phyloP scores from a whole-genome alignment of 2,329 filamentous ascomycete species.

The Lomentospora prolificans region DNA sequence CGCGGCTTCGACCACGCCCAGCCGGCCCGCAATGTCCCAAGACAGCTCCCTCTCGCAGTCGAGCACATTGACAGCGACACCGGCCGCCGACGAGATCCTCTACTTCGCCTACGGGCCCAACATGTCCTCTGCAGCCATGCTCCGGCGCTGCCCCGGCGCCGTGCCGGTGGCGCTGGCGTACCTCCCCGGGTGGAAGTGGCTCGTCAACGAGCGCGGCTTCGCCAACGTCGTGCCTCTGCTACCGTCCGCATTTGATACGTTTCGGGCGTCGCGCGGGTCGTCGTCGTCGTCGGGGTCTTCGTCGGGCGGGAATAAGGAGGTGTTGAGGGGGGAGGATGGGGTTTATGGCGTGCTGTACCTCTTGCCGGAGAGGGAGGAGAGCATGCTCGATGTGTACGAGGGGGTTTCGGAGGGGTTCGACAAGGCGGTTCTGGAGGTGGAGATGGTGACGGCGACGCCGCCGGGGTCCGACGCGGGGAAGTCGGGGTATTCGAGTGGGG shows the following conservation, averaged over 20 bases:
- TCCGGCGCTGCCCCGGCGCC: slow-evolving; percentile 47
- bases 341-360: slow-evolving; percentile 50
- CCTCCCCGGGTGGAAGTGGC: slow-evolving; percentile 49
- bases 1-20: too few species aligned
- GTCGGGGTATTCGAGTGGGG: slow-evolving; percentile 8
- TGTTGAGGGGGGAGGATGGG: slow-evolving; percentile 19
- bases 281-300: background rate
- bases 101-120: slow-evolving; percentile 69
- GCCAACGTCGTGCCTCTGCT: slow-evolving; percentile 50
- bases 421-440: slow-evolving; percentile 32
- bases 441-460: background rate
- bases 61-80: background rate
- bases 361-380: slow-evolving; percentile 39
- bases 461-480: background rate
- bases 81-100: slow-evolving; percentile 23
- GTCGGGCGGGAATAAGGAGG: slow-evolving; percentile 9
- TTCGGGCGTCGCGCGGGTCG: background rate
- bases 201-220: slow-evolving; percentile 58
- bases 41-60: background rate
- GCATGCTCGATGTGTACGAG: slow-evolving; percentile 44
- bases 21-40: slow-evolving; percentile 7
- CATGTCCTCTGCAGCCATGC: slow-evolving; percentile 58
- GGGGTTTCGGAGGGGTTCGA: slow-evolving; percentile 54
- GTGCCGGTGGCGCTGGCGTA: slow-evolving; percentile 46
- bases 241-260: background rate